These are phyloP conservation scores for Daedaleopsis nitida DNA, from an alignment of 768 basidiomycete species.

Conservation along the genomic window DNA sequence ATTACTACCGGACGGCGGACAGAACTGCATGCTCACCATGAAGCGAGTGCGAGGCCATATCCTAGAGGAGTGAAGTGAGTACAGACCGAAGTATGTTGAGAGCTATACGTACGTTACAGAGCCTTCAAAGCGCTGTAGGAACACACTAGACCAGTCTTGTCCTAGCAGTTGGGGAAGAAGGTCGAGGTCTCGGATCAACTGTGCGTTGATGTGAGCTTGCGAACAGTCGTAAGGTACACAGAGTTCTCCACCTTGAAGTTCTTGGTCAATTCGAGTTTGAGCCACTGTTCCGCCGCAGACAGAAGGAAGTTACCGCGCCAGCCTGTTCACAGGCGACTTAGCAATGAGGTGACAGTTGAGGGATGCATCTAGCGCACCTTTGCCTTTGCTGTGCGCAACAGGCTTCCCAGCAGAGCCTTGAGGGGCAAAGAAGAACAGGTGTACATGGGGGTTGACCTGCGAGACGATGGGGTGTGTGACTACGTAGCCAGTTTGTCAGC, in stretches of 20 bases:
- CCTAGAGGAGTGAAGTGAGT: constrained; percentile 35
- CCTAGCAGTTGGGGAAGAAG: constrained; percentile 91
- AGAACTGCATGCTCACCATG: constrained; percentile 45
- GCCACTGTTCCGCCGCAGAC: constrained; percentile 91
- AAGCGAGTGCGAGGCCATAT: constrained; percentile 87
- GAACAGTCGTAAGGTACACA: constrained; percentile 2
- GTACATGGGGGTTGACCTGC: constrained; percentile 91
- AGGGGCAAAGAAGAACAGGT: constrained; percentile 93
- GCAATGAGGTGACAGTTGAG: not conserved
- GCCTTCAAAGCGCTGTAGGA: constrained; percentile 92
- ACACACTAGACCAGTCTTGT: constrained; percentile 96
- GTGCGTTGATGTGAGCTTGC: constrained; percentile 1
- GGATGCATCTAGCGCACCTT: constrained; percentile 49
- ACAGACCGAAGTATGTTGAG: not conserved
- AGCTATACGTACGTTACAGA: constrained; percentile 69
- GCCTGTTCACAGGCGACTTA: constrained; percentile 42
- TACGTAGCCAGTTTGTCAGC: constrained; percentile 26
- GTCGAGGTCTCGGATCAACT: constrained; percentile 94
- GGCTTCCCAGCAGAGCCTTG: constrained; percentile 89
- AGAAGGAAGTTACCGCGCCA: constrained; percentile 96
- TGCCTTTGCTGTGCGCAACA: constrained; percentile 91
- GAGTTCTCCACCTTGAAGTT: constrained; percentile 73
- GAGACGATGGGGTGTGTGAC: constrained; percentile 94
- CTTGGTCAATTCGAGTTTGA: constrained; percentile 94
- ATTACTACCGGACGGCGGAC: not conserved